These are phyloP conservation scores for Leptographium wingfieldii DNA, from an alignment of 2,329 filamentous ascomycete species.

Conservation along the genomic window DNA sequence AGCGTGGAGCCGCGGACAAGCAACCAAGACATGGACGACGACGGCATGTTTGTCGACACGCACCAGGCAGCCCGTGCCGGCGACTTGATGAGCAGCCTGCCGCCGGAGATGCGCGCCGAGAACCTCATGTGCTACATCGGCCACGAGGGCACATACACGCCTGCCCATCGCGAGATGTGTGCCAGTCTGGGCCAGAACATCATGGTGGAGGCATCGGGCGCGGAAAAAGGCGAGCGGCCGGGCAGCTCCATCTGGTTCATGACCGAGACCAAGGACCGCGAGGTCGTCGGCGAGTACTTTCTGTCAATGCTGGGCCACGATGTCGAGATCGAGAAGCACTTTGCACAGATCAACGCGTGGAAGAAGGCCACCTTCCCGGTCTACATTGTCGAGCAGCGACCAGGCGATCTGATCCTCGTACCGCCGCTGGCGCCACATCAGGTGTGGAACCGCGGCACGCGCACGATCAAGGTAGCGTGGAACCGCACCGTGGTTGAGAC, in stretches of 20 bases:
- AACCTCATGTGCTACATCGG: slow-evolving; percentile 98
- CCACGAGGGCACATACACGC: slow-evolving; percentile 93
- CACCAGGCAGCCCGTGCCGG: slow-evolving; percentile 58
- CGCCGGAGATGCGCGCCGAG: slow-evolving; percentile 75
- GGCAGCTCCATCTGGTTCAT: slow-evolving; percentile 98
- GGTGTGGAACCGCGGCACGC: slow-evolving; percentile 93
- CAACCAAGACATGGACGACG: slow-evolving; percentile 12
- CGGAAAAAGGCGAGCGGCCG: slow-evolving; percentile 60
- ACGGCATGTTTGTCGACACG: slow-evolving; percentile 30
- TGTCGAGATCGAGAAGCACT: slow-evolving; percentile 93
- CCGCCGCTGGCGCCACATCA: slow-evolving; percentile 91
- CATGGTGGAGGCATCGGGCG: slow-evolving; percentile 82
- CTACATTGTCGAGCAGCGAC: slow-evolving; percentile 81
- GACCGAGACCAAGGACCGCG: slow-evolving; percentile 89
- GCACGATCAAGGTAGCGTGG: slow-evolving; percentile 97
- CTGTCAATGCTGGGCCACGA: slow-evolving; percentile 87
- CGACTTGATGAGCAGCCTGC: slow-evolving; percentile 89
- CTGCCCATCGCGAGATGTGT: slow-evolving; percentile 94
- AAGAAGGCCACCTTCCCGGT: slow-evolving; percentile 88
- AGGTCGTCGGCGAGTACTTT: slow-evolving; percentile 87
- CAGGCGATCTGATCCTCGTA: slow-evolving; percentile 86
- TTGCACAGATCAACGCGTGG: slow-evolving; percentile 91
- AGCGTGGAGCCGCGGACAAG: slow-evolving; percentile 40
- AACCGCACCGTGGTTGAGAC: slow-evolving; percentile 91
- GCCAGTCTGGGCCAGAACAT: slow-evolving; percentile 93